phyloP scores from a whole-genome alignment of 2,329 filamentous ascomycete genomes.

The Stachybotrys chlorohalonatus region DNA sequence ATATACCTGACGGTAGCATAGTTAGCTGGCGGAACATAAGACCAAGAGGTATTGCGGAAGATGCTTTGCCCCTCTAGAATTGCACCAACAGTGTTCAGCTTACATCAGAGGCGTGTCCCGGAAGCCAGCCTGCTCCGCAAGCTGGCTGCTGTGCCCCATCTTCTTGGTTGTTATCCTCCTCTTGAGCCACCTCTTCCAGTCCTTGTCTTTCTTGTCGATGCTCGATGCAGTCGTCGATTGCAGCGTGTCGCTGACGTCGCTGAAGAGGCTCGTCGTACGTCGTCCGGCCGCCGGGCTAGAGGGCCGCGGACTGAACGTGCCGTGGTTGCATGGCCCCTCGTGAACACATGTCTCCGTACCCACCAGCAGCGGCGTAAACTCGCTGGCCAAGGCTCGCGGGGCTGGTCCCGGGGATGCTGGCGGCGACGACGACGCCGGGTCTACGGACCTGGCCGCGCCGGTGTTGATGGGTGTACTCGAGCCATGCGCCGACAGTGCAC shows the following conservation, averaged over 20 bases:
- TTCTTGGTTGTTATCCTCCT: slow-evolving; percentile 51
- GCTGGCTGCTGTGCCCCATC: slow-evolving; percentile 61
- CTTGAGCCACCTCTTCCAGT: slow-evolving; percentile 42
- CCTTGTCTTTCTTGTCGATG: slow-evolving; percentile 11
- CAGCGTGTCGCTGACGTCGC: slow-evolving; percentile 20
- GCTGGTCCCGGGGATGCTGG: slow-evolving; percentile 13
- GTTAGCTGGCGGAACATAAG: not conserved
- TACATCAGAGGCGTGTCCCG: slow-evolving; percentile 68
- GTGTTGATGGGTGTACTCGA: slow-evolving; percentile 4
- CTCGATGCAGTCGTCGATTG: slow-evolving; percentile 7
- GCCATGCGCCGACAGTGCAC: slow-evolving; percentile 28
- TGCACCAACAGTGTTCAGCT: slow-evolving; percentile 15
- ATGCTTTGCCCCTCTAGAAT: not conserved
- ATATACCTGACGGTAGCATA: slow-evolving; percentile 55
- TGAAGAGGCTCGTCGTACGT: slow-evolving; percentile 14
- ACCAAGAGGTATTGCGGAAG: not conserved
- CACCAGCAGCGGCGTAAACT: slow-evolving; percentile 42
- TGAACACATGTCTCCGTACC: slow-evolving; percentile 11
- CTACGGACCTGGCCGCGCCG: slow-evolving; percentile 4
- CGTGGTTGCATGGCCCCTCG: slow-evolving; percentile 53
- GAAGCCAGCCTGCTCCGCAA: slow-evolving; percentile 66
- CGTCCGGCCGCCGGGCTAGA: slow-evolving; percentile 31
- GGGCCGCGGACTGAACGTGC: slow-evolving; percentile 65
- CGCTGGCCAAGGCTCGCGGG: slow-evolving; percentile 22
- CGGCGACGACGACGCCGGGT: slow-evolving; percentile 7